These are phyloP conservation scores for Irpex lacteus DNA, from an alignment of 1,284 basidiomycete genomes.

Conservation along the genomic window DNA sequence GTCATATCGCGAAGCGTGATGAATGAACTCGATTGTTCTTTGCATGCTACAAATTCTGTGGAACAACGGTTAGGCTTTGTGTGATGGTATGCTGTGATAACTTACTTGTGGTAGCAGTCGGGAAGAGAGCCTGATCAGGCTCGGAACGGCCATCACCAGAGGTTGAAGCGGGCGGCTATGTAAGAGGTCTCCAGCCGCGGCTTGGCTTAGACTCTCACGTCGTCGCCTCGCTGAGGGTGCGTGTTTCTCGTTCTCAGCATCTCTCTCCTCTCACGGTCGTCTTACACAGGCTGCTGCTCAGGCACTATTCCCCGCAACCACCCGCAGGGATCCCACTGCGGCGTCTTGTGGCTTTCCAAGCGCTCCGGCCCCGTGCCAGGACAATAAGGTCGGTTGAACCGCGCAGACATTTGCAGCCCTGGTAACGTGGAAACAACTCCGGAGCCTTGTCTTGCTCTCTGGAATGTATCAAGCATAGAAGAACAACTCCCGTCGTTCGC, in stretches of 20 bases:
- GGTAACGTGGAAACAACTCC: conserved; percentile 21
- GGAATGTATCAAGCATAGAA: conserved; percentile 12
- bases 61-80: not conserved
- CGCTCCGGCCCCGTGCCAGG: conserved; percentile 5
- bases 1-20: conserved; percentile 10
- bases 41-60: not conserved
- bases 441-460: conserved; percentile 14
- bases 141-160: not conserved
- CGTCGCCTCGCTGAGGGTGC: conserved; percentile 27
- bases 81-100: not conserved
- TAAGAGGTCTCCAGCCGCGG: not conserved
- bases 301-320: conserved; percentile 3
- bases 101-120: not conserved
- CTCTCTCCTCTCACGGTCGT: conserved; percentile 8
- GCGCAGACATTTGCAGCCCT: conserved; percentile 11
- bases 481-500: conserved; percentile 8
- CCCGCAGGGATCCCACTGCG: conserved; percentile 9
- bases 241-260: conserved; percentile 18
- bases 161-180: not conserved
- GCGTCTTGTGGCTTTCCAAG: conserved; percentile 3
- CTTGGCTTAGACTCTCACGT: conserved; percentile 6
- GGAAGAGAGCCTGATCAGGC: not conserved
- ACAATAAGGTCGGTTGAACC: conserved; percentile 16
- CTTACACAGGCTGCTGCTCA: not conserved
- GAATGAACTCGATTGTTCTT: not conserved